Conservation (phyloP, 2,329 filamentous ascomycete species). For the Aureobasidium pullulans region DNA sequence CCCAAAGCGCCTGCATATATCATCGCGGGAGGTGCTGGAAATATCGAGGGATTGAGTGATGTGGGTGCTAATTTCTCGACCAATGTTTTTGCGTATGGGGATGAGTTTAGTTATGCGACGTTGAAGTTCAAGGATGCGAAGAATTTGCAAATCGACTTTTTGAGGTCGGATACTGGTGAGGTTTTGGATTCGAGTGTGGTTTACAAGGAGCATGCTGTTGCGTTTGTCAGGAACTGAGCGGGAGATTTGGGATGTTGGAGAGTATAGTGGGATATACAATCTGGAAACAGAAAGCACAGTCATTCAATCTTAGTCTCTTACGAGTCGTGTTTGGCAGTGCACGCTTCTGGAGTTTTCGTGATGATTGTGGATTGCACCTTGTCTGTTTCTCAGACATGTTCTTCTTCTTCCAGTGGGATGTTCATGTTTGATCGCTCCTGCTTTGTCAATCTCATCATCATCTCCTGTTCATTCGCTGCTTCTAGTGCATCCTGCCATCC, state of each 20-base stretch:
- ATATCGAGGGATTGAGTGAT: slow-evolving; percentile 45
- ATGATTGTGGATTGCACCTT: too few relatives aligned
- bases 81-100: slow-evolving; percentile 44
- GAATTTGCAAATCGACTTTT: slow-evolving; percentile 45
- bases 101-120: slow-evolving; percentile 47
- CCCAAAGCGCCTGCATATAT: slow-evolving; percentile 52
- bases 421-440: too few relatives aligned
- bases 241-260: neutral
- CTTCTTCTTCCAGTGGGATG: too few relatives aligned
- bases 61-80: slow-evolving; percentile 37
- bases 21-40: slow-evolving; percentile 49
- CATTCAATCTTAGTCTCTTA: too few relatives aligned
- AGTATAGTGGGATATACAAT: too few relatives aligned
- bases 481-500: too few relatives aligned
- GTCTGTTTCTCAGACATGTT: too few relatives aligned
- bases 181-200: slow-evolving; percentile 19
- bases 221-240: neutral
- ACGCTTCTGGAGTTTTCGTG: too few relatives aligned
- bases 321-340: too few relatives aligned
- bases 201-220: slow-evolving; percentile 18
- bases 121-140: slow-evolving; percentile 41
- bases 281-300: neutral
- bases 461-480: too few relatives aligned
- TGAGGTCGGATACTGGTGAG: slow-evolving; percentile 38
- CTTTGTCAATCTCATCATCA: too few relatives aligned